phyloP scores from a whole-genome alignment of 2,329 filamentous ascomycete genomes.

The Phaeophleospora eucalypticola region DNA sequence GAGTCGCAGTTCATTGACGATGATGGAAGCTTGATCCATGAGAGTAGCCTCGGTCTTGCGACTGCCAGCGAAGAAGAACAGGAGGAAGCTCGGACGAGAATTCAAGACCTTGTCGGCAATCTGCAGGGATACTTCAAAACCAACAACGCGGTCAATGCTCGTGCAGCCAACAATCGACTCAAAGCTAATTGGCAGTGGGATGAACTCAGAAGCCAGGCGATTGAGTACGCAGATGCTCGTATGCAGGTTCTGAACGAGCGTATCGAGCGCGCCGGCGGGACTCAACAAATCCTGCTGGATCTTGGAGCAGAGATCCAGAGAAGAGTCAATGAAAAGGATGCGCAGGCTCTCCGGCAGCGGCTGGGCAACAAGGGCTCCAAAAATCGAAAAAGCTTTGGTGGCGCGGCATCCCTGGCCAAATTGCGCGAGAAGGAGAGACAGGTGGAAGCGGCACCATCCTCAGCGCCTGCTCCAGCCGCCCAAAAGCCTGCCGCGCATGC shows the following conservation, averaged over 20 bases:
- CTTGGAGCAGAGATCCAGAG: conserved; percentile 31
- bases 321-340: conserved; percentile 14
- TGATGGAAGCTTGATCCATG: conserved; percentile 18
- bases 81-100: conserved; percentile 15
- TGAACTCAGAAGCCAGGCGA: conserved; percentile 40
- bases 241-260: conserved; percentile 41
- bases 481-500: too few relatives aligned
- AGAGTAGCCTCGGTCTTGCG: conserved; percentile 11
- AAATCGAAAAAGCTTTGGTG: conserved; percentile 17
- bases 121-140: conserved; percentile 15
- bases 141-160: conserved; percentile 16
- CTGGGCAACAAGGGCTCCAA: conserved; percentile 20
- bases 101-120: conserved; percentile 11
- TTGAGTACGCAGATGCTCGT: conserved; percentile 24
- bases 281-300: conserved; percentile 35
- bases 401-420: conserved; percentile 13
- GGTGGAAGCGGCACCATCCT: conserved; percentile 7
- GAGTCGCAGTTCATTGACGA: conserved; percentile 20
- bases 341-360: conserved; percentile 15
- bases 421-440: conserved; percentile 10
- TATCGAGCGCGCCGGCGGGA: conserved; percentile 43
- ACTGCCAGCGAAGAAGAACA: conserved; percentile 8
- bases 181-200: conserved; percentile 48
- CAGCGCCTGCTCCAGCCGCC: background rate
- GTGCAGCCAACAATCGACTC: conserved; percentile 43